These are phyloP conservation scores for Eucalyptus viminalis DNA, from an alignment of 345 rosid species.

Conservation along the genomic window DNA sequence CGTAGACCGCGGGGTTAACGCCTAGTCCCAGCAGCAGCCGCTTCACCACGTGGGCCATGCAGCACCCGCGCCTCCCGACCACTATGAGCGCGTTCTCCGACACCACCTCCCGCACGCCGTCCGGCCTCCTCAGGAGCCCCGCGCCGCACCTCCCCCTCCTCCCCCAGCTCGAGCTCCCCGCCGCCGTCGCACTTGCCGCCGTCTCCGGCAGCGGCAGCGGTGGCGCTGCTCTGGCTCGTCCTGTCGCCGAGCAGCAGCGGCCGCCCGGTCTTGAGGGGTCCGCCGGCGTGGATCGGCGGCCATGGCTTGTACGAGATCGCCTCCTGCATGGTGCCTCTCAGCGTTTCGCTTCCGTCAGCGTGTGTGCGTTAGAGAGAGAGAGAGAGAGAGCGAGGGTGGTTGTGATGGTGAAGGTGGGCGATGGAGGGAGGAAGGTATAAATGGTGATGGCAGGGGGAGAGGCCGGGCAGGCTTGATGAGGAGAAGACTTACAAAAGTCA, in stretches of 20 bases:
- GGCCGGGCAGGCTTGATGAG: neutral
- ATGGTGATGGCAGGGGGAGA: neutral
- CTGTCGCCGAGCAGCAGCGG: neutral
- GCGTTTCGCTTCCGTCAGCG: neutral
- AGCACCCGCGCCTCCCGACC: constrained; percentile 66
- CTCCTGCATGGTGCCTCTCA: constrained; percentile 15
- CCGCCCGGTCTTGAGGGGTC: neutral
- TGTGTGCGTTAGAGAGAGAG: neutral
- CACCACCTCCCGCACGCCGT: constrained; percentile 15
- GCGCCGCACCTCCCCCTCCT: neutral
- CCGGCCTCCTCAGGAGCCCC: neutral
- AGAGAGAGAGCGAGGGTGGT: neutral
- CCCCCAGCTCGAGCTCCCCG: neutral
- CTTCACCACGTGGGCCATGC: constrained; percentile 88
- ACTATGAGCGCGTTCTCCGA: constrained; percentile 76
- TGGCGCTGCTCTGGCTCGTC: neutral
- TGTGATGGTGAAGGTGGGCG: neutral
- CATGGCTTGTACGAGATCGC: constrained; percentile 30
- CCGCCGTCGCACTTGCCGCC: neutral
- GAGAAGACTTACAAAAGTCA: constrained; percentile 4
- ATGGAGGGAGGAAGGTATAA: neutral
- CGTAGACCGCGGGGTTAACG: constrained; percentile 66
- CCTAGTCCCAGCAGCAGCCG: constrained; percentile 66
- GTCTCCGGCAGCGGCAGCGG: neutral
- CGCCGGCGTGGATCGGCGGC: constrained; percentile 3